Conservation (phyloP, 2,329 filamentous ascomycete species). For the Trichoderma afroharzianum region DNA sequence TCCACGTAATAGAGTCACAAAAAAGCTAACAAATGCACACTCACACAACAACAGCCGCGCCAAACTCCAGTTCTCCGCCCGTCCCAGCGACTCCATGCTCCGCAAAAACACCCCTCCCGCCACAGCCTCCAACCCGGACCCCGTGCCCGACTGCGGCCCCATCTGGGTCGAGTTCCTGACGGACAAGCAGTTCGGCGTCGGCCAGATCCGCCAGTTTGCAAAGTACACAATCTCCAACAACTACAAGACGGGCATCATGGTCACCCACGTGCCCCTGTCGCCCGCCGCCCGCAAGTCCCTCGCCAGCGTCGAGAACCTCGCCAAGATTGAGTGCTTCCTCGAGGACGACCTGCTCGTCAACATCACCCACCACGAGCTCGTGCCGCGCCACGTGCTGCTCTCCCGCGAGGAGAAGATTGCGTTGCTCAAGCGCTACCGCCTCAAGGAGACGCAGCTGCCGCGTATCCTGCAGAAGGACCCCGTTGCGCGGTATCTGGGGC, state of each 20-base stretch:
- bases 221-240: slow-evolving; percentile 74
- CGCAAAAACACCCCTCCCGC: slow-evolving; percentile 74
- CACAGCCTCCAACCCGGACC: slow-evolving; percentile 65
- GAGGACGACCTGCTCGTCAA: slow-evolving; percentile 96
- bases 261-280: slow-evolving; percentile 78
- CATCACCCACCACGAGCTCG: slow-evolving; percentile 95
- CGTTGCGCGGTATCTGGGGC: slow-evolving; percentile 84
- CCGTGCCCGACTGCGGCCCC: slow-evolving; percentile 71
- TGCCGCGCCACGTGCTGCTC: slow-evolving; percentile 87
- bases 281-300: slow-evolving; percentile 85
- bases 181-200: slow-evolving; percentile 78
- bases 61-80: slow-evolving; percentile 83
- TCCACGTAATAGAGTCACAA: not conserved
- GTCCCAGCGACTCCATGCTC: slow-evolving; percentile 80
- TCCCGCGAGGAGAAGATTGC: slow-evolving; percentile 85
- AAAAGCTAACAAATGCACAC: not conserved
- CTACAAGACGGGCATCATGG: slow-evolving; percentile 87
- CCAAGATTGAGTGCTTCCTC: slow-evolving; percentile 88
- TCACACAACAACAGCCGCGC: slow-evolving; percentile 57
- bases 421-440: slow-evolving; percentile 80
- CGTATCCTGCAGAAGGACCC: slow-evolving; percentile 89
- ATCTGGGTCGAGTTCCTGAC: slow-evolving; percentile 92
- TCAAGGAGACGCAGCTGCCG: slow-evolving; percentile 97
- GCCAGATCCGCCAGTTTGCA: slow-evolving; percentile 87
- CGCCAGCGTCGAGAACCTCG: slow-evolving; percentile 68